Evolutionary conservation across 495 filamentous ascomycete genomes (phyloP).

Genomic region (Aspergillus haitiensis): DNA sequence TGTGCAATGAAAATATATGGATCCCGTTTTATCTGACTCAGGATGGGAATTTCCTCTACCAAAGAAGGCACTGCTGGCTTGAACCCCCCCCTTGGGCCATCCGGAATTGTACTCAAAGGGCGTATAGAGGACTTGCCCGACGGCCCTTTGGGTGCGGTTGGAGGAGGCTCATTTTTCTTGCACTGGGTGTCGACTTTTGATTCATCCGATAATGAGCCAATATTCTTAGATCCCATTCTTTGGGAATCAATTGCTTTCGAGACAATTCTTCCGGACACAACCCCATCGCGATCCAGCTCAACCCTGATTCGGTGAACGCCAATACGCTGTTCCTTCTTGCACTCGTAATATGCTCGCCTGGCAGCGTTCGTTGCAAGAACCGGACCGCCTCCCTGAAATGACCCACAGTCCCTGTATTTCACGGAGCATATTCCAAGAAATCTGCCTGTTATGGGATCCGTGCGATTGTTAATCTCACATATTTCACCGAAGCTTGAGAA

Average conservation of each 20-base stretch:
- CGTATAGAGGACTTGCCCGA: constrained; percentile 60
- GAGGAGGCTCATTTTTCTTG: constrained; percentile 64
- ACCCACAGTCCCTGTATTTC: constrained; percentile 74
- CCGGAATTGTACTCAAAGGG: constrained; percentile 41
- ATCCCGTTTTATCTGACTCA: constrained; percentile 68
- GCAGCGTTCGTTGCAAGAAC: constrained; percentile 74
- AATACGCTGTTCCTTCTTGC: constrained; percentile 69
- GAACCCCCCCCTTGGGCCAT: constrained; percentile 43
- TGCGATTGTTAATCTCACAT: constrained; percentile 81
- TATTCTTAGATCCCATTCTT: constrained; percentile 48
- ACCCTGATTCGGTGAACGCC: constrained; percentile 73
- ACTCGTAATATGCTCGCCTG: constrained; percentile 60
- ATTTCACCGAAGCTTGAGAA: constrained; percentile 90
- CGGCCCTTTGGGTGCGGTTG: constrained; percentile 82
- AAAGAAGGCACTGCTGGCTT: constrained; percentile 50
- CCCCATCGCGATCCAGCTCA: constrained; percentile 84
- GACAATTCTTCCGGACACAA: constrained; percentile 71
- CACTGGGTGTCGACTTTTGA: constrained; percentile 28
- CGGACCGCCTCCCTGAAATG: constrained; percentile 48
- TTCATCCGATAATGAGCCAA: constrained; percentile 24
- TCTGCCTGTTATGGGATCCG: constrained; percentile 87
- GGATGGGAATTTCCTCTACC: constrained; percentile 60
- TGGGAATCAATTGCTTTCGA: constrained; percentile 67
- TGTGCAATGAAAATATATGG: constrained; percentile 93
- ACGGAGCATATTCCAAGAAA: constrained; percentile 91